Evolutionary conservation across 257 asterid genomes (phyloP), one percentile per base, ranked within the genome.

Genomic region (Primulina eburnea): DNA sequence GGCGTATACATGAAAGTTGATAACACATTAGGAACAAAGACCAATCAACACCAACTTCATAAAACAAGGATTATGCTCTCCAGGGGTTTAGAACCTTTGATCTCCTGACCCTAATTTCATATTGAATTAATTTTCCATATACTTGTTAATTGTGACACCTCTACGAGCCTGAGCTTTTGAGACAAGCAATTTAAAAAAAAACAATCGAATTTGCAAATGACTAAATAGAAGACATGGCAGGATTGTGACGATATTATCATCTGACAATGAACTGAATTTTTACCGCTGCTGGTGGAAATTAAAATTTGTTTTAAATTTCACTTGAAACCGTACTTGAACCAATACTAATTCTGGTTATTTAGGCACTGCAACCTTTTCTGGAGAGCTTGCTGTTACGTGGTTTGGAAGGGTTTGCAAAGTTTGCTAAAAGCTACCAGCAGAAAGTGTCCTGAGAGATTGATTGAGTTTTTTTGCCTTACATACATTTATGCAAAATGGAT

Each of bases 361-460:
- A 92, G 98, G 97, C 96, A 5, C 77, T 90, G 78, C 85, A 77
- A 75, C 98, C 98, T 61, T 85, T 92, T 78, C 89, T 87, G 20
- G 83, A 87, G 72, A 83, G 84, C 84, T 83, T 92, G 83, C 93
- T 92, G 74, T 33, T 47, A 0, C 85, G 82, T 3, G 96, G 93
- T 20, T 72, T 92, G 82, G 87, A 87, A 68, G 77, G 75, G 40
- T 90, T 92, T 69, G 89, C 92, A 24, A 76, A 28, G 47, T 88
- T 86, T 57, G 93, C 86, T 11, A 83, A 76, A 71, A 83, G 56
- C 75, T 80, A 80, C 76, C 92, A 9, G 84, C 86, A 57, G 84
- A 87, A 61, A 77, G 77, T 58, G 53, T 26, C 67, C 20, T 26
- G 60, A 14, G 34, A 37, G 18, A 40, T 18, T 55, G 55, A 58